Evolutionary conservation across 129 eudicot species (phyloP).

Genomic region (Artemisia tridentata): DNA sequence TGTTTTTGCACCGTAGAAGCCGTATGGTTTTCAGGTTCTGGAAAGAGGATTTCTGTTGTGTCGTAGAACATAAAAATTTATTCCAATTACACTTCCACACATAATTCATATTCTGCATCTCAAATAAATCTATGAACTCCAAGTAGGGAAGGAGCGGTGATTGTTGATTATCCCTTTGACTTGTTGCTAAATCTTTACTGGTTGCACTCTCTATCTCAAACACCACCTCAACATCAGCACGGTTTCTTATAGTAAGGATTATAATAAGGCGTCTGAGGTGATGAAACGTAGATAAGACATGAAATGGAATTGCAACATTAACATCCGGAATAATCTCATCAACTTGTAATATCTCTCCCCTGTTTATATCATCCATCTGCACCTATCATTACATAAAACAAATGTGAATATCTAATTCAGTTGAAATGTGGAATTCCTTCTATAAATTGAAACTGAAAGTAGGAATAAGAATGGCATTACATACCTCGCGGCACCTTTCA

Average conservation of each 20-base stretch:
- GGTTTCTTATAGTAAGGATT: rapidly evolving
- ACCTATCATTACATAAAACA: neutral
- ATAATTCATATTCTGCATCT: slow-evolving; percentile 1
- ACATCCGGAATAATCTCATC: neutral
- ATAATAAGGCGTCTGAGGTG: neutral
- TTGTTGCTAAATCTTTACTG: neutral
- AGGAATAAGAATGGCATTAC: too few species aligned
- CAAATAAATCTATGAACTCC: neutral
- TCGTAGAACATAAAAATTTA: too few species aligned
- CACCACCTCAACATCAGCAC: slow-evolving; percentile 5
- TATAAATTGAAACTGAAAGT: too few species aligned
- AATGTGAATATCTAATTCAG: too few species aligned
- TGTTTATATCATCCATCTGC: too few species aligned
- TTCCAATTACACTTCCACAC: slow-evolving; percentile 10
- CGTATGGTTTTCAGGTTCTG: too few species aligned
- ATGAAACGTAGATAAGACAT: neutral
- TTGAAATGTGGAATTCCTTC: too few species aligned
- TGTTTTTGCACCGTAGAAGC: too few species aligned
- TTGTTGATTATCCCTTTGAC: slow-evolving; percentile 2
- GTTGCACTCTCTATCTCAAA: neutral
- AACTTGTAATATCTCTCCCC: neutral
- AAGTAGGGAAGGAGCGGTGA: neutral
- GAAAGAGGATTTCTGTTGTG: too few species aligned
- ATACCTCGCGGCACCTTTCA: neutral
- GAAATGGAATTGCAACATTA: slow-evolving; percentile 5